phyloP scores from a whole-genome alignment of 2,329 filamentous ascomycete species.

The Penicillium sp. region DNA sequence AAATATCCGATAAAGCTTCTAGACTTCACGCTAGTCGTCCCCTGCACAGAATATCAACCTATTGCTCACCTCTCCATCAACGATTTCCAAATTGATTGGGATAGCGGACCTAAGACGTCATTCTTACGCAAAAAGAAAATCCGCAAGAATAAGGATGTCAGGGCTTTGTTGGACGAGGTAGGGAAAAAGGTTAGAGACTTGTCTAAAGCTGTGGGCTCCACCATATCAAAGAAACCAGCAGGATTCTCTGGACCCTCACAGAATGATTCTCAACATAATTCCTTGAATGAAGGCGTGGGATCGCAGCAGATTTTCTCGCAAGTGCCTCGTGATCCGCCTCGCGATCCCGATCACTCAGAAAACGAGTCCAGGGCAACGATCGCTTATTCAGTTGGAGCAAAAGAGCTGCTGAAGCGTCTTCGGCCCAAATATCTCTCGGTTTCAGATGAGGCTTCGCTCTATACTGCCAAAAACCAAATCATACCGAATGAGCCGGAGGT shows the following conservation, averaged over 20 bases:
- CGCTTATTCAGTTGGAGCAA: not conserved
- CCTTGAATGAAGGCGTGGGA: not conserved
- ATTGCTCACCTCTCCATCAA: constrained; percentile 28
- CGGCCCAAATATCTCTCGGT: not conserved
- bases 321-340: not conserved
- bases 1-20: constrained; percentile 33
- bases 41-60: constrained; percentile 24
- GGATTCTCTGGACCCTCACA: not conserved
- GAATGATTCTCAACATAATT: not conserved
- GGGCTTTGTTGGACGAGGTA: constrained; percentile 16
- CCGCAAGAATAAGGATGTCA: constrained; percentile 18
- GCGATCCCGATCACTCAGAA: not conserved
- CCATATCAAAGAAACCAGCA: not conserved
- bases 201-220: not conserved
- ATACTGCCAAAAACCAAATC: not conserved
- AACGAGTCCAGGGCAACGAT: not conserved
- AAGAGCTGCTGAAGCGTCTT: constrained; percentile 13
- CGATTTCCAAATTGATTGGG: constrained; percentile 26
- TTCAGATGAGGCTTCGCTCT: not conserved
- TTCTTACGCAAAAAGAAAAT: constrained; percentile 19
- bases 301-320: constrained; percentile 20
- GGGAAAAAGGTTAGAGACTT: constrained; percentile 11
- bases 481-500: too few species aligned
- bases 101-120: constrained; percentile 11
- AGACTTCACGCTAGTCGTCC: constrained; percentile 38